Conservation (phyloP, 2,329 filamentous ascomycete genomes). For the Chaetothyriales sp. region DNA sequence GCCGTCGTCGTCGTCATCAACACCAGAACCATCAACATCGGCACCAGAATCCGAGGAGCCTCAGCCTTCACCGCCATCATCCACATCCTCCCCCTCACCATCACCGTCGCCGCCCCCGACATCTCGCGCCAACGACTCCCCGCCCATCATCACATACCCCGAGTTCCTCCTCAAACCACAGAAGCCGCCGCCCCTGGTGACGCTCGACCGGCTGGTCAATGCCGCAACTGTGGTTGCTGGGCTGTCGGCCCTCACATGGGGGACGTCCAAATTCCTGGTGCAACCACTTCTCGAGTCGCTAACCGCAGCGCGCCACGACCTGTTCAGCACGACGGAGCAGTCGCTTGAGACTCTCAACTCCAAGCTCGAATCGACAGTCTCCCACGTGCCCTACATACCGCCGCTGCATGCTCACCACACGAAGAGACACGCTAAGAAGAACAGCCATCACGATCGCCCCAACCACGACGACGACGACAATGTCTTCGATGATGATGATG, state of each 20-base stretch:
- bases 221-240: slow-evolving; percentile 43
- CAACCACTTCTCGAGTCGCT: slow-evolving; percentile 23
- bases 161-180: slow-evolving; percentile 46
- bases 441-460: slow-evolving; percentile 38
- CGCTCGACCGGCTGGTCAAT: slow-evolving; percentile 39
- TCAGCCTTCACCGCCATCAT: neutral
- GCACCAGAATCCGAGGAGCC: no score
- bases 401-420: slow-evolving; percentile 4
- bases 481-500: slow-evolving; percentile 24
- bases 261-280: slow-evolving; percentile 18
- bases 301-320: slow-evolving; percentile 41
- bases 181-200: slow-evolving; percentile 46
- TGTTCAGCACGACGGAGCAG: slow-evolving; percentile 35
- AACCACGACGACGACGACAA: slow-evolving; percentile 47
- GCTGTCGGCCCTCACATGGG: slow-evolving; percentile 41
- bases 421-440: slow-evolving; percentile 1
- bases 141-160: slow-evolving; percentile 52
- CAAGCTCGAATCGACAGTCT: slow-evolving; percentile 38
- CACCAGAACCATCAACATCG: neutral
- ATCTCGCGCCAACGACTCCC: slow-evolving; percentile 27
- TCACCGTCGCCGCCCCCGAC: slow-evolving; percentile 5
- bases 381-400: slow-evolving; percentile 31
- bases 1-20: neutral
- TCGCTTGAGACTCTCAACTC: slow-evolving; percentile 42
- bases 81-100: slow-evolving; percentile 2